phyloP scores from a whole-genome alignment of 1,284 basidiomycete genomes.

The Vanrija pseudolonga region DNA sequence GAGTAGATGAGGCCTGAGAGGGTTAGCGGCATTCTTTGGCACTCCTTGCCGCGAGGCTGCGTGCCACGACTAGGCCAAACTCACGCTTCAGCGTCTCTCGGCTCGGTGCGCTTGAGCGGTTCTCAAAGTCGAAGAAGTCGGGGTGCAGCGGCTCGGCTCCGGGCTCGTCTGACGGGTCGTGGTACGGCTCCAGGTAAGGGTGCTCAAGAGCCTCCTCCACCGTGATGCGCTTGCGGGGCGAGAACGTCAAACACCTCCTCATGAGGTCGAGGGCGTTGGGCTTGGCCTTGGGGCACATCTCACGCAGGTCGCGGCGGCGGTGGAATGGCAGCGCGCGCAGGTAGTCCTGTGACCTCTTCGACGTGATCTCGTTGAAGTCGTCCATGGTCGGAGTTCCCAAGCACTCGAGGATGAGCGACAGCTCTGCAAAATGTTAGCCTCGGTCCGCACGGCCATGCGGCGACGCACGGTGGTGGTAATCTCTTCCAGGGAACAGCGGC shows the following conservation, averaged over 20 bases:
- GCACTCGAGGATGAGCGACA: slow-evolving; percentile 58
- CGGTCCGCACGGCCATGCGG: neutral
- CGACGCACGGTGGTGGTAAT: slow-evolving; percentile 42
- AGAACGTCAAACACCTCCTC: slow-evolving; percentile 84
- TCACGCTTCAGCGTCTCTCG: slow-evolving; percentile 53
- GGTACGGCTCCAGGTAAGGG: slow-evolving; percentile 89
- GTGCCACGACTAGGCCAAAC: no score
- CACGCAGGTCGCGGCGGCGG: slow-evolving; percentile 71
- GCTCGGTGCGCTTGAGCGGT: slow-evolving; percentile 50
- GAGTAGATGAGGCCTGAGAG: slow-evolving; percentile 49
- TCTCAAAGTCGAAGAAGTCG: slow-evolving; percentile 85
- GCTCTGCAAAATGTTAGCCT: slow-evolving; percentile 36
- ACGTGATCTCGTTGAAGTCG: slow-evolving; percentile 66
- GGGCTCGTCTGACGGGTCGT: slow-evolving; percentile 84
- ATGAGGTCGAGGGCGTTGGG: slow-evolving; percentile 85
- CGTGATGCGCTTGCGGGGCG: slow-evolving; percentile 82
- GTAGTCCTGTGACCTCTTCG: slow-evolving; percentile 62
- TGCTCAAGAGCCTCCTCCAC: slow-evolving; percentile 86
- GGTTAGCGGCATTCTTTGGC: neutral
- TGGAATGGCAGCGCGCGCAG: slow-evolving; percentile 80
- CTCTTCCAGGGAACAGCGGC: slow-evolving; percentile 80
- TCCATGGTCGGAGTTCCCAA: slow-evolving; percentile 59
- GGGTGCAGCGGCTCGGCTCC: slow-evolving; percentile 73
- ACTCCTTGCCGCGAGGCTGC: neutral
- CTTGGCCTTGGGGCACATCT: slow-evolving; percentile 76